Base-by-base conservation (phyloP, 306 rosid genomes). In the Vicia faba region DNA sequence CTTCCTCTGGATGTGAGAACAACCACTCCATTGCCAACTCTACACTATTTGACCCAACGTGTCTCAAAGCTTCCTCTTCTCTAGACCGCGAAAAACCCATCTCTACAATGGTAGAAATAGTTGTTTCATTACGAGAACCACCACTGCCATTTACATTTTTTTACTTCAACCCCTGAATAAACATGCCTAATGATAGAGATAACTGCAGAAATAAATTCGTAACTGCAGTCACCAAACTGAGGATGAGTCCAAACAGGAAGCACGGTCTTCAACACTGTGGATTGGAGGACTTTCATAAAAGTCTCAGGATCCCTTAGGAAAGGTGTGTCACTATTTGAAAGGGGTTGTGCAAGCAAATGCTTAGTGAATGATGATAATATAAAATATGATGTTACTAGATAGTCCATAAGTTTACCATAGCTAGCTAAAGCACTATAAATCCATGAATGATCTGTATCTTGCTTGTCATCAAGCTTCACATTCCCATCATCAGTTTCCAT, bases 11-110 rank as follows among this genome's bases (percentile, higher is more conserved):
- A 77, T 89, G 96, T 54, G 98, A 87, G 77, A 83, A 92, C 67
- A 92, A 68, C 98, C 98, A 92, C 70, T 92, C 98, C 98, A 89
- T 87, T 4, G 98, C 98, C 79, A 87, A 83, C 77, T 87, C 96
- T 75, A 92, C 98, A 75, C 96, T 92, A 75, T 89, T 89, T 56
- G 98, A 87, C 67, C 93, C 93, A 71, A 92, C 93, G 63, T 89
- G 95, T 68, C 96, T 87, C 68, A 92, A 77, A 76, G 96, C 96
- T 80, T 89, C 96, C 66, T 89, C 98, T 7, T 96, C 96, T 81
- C 98, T 83, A 64, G 84, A 55, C 82, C 98, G 83, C 56, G 98
- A 80, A 79, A 92, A 92, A 1, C 96, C 98, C 98, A 92, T 92
- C 88, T 89, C 98, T 23, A 83, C 93, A 80, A 92, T 89, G 26